phyloP scores from a whole-genome alignment of 2,329 filamentous ascomycete genomes.

The Xylaria sp. region DNA sequence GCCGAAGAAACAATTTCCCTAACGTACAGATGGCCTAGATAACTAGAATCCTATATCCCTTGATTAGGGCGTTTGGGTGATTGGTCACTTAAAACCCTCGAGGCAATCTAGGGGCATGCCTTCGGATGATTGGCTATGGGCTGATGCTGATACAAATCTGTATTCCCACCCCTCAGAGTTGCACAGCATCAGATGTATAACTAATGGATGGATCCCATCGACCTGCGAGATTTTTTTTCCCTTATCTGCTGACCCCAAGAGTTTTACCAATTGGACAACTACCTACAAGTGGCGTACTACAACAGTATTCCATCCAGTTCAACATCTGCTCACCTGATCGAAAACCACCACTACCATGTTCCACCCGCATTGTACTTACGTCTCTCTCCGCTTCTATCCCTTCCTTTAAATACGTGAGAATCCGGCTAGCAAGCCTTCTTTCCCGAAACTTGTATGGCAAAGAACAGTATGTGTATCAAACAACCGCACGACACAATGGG shows the following conservation, averaged over 20 bases:
- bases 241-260: constrained; percentile 11
- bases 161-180: background rate
- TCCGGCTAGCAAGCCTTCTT: no score
- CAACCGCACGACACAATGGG: background rate
- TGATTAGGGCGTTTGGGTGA: background rate
- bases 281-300: no score
- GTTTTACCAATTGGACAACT: background rate
- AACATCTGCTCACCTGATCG: no score
- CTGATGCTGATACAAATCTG: background rate
- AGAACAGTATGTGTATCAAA: background rate
- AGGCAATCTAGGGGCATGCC: background rate
- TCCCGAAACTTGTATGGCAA: constrained; percentile 1
- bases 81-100: background rate
- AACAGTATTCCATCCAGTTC: no score
- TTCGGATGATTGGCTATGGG: background rate
- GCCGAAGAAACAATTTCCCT: background rate
- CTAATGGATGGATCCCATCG: background rate
- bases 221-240: background rate
- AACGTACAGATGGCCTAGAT: background rate
- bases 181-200: background rate
- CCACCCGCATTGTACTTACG: no score
- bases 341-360: no score
- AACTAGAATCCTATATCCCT: background rate
- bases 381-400: no score
- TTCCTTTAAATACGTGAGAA: no score